phyloP scores from a whole-genome alignment of 768 basidiomycete species.

The Mrakia frigida region DNA sequence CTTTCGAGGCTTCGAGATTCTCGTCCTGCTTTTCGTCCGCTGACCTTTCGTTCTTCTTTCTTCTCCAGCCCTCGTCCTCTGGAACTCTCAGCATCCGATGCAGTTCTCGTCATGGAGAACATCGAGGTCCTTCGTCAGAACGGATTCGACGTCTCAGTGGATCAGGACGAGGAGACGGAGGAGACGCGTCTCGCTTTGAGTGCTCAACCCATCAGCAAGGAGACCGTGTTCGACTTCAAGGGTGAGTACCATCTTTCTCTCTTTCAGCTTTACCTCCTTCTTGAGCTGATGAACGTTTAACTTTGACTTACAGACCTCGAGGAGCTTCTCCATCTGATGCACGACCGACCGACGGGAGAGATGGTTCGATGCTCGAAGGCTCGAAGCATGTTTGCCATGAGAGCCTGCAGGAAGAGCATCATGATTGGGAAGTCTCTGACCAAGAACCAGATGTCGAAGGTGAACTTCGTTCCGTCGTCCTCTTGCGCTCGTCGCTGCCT shows the following conservation, averaged over 20 bases:
- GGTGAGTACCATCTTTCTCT: conserved; percentile 51
- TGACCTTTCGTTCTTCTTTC: not conserved
- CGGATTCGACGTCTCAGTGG: conserved; percentile 76
- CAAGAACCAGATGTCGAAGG: conserved; percentile 63
- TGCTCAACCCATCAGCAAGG: conserved; percentile 87
- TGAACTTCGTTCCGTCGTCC: conserved; percentile 34
- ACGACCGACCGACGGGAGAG: conserved; percentile 66
- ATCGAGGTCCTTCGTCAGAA: conserved; percentile 74
- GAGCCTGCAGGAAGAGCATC: conserved; percentile 91
- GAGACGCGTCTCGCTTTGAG: conserved; percentile 55
- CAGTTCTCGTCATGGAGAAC: conserved; percentile 80
- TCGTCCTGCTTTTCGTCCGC: too few relatives aligned
- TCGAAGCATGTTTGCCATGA: conserved; percentile 90
- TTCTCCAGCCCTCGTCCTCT: conserved; percentile 61
- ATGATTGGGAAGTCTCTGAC: conserved; percentile 90
- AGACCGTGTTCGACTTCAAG: conserved; percentile 80
- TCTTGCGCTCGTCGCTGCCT: not conserved
- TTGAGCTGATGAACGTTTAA: not conserved
- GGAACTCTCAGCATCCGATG: conserved; percentile 83
- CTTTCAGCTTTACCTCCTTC: conserved; percentile 3
- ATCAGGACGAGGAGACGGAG: conserved; percentile 39
- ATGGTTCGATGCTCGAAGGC: conserved; percentile 92
- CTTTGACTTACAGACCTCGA: conserved; percentile 65
- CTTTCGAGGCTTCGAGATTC: too few relatives aligned
- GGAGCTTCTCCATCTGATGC: conserved; percentile 81